Conservation (phyloP, 2,329 filamentous ascomycete species). For the Botrytis fabae region DNA sequence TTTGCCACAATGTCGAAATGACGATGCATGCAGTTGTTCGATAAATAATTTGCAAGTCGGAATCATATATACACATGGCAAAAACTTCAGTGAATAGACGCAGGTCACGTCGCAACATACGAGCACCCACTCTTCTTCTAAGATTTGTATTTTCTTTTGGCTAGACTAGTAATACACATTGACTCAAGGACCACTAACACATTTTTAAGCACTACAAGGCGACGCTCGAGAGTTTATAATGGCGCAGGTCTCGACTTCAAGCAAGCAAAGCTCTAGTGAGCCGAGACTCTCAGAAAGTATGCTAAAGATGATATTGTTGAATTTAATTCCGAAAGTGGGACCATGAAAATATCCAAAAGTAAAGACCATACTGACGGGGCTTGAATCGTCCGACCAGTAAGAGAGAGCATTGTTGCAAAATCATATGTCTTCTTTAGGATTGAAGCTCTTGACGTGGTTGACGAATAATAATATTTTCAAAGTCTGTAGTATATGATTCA, state of each 20-base stretch:
- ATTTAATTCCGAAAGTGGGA: neutral
- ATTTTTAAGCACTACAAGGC: neutral
- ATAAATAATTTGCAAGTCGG: neutral
- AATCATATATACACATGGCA: neutral
- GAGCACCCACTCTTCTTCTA: neutral
- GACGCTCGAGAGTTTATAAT: neutral
- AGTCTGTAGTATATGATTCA: conserved; percentile 3
- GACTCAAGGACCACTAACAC: neutral
- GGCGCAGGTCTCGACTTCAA: neutral
- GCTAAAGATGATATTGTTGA: neutral
- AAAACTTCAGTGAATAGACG: neutral
- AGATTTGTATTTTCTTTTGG: neutral
- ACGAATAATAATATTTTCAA: neutral
- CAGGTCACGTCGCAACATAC: neutral
- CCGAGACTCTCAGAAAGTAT: neutral
- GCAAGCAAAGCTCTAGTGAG: neutral
- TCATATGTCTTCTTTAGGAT: neutral
- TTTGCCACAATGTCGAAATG: conserved; percentile 1
- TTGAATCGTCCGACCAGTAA: neutral
- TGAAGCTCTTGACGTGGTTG: neutral
- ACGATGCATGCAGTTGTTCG: neutral
- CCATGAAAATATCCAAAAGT: neutral
- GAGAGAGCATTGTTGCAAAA: neutral
- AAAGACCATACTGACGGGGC: neutral
- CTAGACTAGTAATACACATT: neutral